Evolutionary conservation across 345 rosid genomes (phyloP).

Genomic region (Odontarrhena argentea): DNA sequence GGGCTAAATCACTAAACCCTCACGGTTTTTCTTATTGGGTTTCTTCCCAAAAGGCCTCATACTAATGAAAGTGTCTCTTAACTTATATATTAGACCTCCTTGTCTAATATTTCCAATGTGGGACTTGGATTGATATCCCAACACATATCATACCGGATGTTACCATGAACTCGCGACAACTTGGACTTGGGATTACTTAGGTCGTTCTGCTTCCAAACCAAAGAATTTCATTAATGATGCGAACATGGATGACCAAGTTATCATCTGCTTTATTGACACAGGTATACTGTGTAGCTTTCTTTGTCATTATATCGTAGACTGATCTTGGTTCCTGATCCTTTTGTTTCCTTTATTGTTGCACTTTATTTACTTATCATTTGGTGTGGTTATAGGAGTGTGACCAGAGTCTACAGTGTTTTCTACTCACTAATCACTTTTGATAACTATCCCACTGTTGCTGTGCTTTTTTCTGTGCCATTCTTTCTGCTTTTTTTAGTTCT

Average conservation of each 20-base stretch:
- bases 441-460: too few relatives aligned
- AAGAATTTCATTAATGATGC: slow-evolving; percentile 31
- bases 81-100: too few relatives aligned
- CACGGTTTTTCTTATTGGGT: too few relatives aligned
- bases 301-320: background rate
- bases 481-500: too few relatives aligned
- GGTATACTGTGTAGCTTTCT: slow-evolving; percentile 23
- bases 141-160: slow-evolving; percentile 45
- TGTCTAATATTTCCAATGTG: too few relatives aligned
- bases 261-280: slow-evolving; percentile 42
- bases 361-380: background rate
- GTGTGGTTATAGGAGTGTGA: slow-evolving; percentile 26
- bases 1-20: too few relatives aligned
- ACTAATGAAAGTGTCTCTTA: too few relatives aligned
- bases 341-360: background rate
- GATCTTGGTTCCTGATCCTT: background rate
- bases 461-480: too few relatives aligned
- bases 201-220: slow-evolving; percentile 36
- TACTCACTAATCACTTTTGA: too few relatives aligned
- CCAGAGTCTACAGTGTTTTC: slow-evolving; percentile 33
- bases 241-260: slow-evolving; percentile 43
- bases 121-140: too few relatives aligned
- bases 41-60: too few relatives aligned
- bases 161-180: slow-evolving; percentile 47
- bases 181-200: slow-evolving; percentile 54